Conservation (phyloP, 352 stramenopile genomes). For the Phytopythium sindhum region DNA sequence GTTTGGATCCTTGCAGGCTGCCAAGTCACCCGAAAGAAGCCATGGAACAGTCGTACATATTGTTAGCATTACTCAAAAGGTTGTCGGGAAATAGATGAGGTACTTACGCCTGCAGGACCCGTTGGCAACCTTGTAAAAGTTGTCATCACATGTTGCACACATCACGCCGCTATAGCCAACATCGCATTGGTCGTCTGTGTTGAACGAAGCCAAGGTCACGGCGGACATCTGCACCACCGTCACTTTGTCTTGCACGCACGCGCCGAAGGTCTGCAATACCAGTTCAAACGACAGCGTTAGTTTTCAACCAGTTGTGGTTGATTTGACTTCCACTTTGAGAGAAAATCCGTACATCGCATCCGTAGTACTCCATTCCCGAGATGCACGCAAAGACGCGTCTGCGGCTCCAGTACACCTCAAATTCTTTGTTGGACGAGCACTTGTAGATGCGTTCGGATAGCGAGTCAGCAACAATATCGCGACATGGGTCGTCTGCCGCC, state of each 20-base stretch:
- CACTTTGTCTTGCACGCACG: constrained; percentile 20
- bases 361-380: constrained; percentile 54
- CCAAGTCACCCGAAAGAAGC: not conserved
- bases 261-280: constrained; percentile 20
- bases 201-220: not conserved
- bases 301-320: not conserved
- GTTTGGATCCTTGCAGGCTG: constrained; percentile 37
- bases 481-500: constrained; percentile 49
- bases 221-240: not conserved
- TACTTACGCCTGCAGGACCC: constrained; percentile 56
- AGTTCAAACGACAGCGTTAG: not conserved
- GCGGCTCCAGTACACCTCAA: constrained; percentile 53
- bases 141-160: constrained; percentile 37
- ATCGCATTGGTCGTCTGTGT: constrained; percentile 32
- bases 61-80: not conserved
- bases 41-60: too few relatives aligned
- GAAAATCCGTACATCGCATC: constrained; percentile 44
- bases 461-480: constrained; percentile 17
- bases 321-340: not conserved
- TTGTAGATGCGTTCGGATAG: constrained; percentile 38
- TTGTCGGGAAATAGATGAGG: not conserved
- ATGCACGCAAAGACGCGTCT: constrained; percentile 61
- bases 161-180: constrained; percentile 46
- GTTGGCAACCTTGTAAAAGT: constrained; percentile 60
- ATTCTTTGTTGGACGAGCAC: constrained; percentile 34